These are phyloP conservation scores for Arabidopsis suecica DNA, from an alignment of 345 rosid species.

Conservation along the genomic window DNA sequence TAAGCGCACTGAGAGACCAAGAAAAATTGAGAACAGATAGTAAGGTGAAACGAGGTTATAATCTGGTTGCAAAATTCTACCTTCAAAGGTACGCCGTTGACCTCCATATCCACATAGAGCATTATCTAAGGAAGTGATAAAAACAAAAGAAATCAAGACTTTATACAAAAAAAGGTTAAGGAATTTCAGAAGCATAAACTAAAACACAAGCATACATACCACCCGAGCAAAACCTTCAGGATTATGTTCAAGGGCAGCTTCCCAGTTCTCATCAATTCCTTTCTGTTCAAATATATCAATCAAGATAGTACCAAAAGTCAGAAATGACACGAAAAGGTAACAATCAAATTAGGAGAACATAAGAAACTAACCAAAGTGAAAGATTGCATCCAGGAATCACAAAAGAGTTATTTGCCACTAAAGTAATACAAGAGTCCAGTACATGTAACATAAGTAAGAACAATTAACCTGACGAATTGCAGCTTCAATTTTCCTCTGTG, in stretches of 20 bases:
- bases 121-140: constrained; percentile 62
- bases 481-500: constrained; percentile 97
- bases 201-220: constrained; percentile 61
- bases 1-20: background rate
- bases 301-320: constrained; percentile 18
- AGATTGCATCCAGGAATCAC: background rate
- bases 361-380: constrained; percentile 11
- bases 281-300: constrained; percentile 59
- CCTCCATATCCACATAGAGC: constrained; percentile 99
- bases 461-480: constrained; percentile 86
- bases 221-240: constrained; percentile 99
- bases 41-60: constrained; percentile 1
- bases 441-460: constrained; percentile 23
- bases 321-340: background rate
- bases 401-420: background rate
- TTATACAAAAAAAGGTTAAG: constrained; percentile 64
- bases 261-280: constrained; percentile 99
- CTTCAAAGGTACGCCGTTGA: constrained; percentile 91
- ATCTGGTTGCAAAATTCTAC: constrained; percentile 50
- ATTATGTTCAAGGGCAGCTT: constrained; percentile 94
- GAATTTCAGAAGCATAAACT: constrained; percentile 37
- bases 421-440: constrained; percentile 10
- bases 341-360: constrained; percentile 1
- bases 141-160: constrained; percentile 12
- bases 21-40: background rate